A percentile compares a stretch with the other conserved stretches of the same genome.
phyloP scores from a whole-genome alignment of 2,329 filamentous ascomycete genomes.

The Colletotrichum theobromicola region DNA sequence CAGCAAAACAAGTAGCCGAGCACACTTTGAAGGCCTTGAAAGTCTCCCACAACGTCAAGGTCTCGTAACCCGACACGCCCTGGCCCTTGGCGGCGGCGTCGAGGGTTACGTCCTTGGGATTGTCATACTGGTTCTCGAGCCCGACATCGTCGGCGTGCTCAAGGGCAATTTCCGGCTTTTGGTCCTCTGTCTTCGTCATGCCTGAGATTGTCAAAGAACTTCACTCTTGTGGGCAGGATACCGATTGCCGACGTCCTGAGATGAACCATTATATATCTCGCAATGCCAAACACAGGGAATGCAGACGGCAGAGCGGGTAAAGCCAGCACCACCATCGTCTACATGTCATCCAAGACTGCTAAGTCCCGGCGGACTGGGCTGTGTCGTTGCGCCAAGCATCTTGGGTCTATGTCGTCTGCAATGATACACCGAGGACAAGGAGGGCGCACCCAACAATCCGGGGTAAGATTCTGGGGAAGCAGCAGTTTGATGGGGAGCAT shows the following conservation, averaged over 20 bases:
- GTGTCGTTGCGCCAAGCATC: not conserved
- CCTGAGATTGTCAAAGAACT: not conserved
- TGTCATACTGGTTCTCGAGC: not conserved
- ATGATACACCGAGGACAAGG: not conserved
- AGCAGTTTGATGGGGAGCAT: not conserved
- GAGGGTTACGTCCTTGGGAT: constrained; percentile 3
- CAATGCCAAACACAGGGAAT: not conserved
- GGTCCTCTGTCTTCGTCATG: not conserved
- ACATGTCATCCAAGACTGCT: not conserved
- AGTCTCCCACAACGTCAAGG: constrained; percentile 29
- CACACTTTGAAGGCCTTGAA: constrained; percentile 30
- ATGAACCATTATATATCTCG: not conserved
- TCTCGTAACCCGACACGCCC: constrained; percentile 30
- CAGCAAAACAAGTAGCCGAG: constrained; percentile 28
- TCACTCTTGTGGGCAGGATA: not conserved
- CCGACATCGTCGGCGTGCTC: not conserved
- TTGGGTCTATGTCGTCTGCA: not conserved
- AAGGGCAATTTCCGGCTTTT: not conserved
- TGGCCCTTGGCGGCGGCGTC: constrained; percentile 30
- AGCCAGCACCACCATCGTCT: not conserved
- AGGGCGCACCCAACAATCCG: not conserved
- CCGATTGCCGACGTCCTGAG: too few species aligned
- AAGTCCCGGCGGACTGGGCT: not conserved
- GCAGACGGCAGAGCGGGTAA: not conserved
- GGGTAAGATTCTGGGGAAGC: not conserved